Percentiles rank a stretch among this genome's conserved stretches.
phyloP scores from a whole-genome alignment of 306 rosid species.

The cucumber (Cucumis sativus) region Cucumber_9930_V3 NC_026660.2:29809001-29809500 shows the following conservation, averaged over 20 bases:
- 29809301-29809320: background rate
- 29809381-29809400: background rate
- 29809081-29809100: background rate
- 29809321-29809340: background rate
- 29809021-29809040: background rate
- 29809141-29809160: background rate
- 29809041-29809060: background rate
- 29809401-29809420: background rate
- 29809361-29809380: background rate
- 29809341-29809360: background rate
- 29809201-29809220: background rate
- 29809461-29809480: background rate
- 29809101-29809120: background rate
- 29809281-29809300: background rate
- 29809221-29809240: background rate
- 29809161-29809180: background rate
- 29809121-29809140: background rate
- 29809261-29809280: background rate
- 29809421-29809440: background rate
- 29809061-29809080: background rate
- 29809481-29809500: background rate
- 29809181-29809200: background rate
- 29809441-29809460: background rate
- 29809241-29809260: background rate
- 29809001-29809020: no score